Evolutionary conservation across 1,284 basidiomycete species (phyloP).

Genomic region (Malassezia globosa): DNA sequence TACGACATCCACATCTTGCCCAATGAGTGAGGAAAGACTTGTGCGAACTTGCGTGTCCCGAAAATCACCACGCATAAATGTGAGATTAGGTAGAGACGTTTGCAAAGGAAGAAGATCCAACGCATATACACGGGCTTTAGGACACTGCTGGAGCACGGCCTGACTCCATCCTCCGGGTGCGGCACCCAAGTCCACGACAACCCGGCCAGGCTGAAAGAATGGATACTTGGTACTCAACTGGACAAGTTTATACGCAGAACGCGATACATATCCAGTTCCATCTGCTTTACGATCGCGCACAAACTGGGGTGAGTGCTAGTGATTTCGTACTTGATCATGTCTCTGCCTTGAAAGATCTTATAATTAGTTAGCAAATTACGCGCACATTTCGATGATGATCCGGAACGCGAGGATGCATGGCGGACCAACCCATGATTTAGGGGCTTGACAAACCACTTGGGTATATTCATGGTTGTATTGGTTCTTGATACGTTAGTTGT

Average conservation of each 20-base stretch:
- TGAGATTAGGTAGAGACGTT: slow-evolving; percentile 10
- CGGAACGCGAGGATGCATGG: slow-evolving; percentile 1
- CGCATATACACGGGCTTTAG: slow-evolving; percentile 20
- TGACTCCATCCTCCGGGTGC: slow-evolving; percentile 42
- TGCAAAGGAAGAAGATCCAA: slow-evolving; percentile 24
- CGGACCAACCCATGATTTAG: too few species aligned
- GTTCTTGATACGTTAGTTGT: too few species aligned
- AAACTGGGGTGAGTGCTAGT: slow-evolving; percentile 1
- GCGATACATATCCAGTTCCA: slow-evolving; percentile 20
- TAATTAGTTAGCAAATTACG: not conserved
- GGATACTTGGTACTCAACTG: slow-evolving; percentile 29
- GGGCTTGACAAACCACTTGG: too few species aligned
- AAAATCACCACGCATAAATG: slow-evolving; percentile 31
- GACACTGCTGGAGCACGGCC: slow-evolving; percentile 15
- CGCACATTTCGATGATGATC: slow-evolving; percentile 10
- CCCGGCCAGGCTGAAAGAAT: slow-evolving; percentile 22
- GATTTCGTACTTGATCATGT: not conserved
- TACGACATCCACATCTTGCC: slow-evolving; percentile 24
- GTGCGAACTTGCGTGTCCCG: slow-evolving; percentile 16
- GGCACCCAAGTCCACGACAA: slow-evolving; percentile 36
- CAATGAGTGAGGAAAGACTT: slow-evolving; percentile 12
- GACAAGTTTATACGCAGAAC: slow-evolving; percentile 37
- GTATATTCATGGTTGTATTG: too few species aligned
- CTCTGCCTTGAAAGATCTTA: slow-evolving; percentile 1
- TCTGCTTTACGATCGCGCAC: slow-evolving; percentile 5